Conservation (phyloP, 768 basidiomycete species). For the Leucocoprinus birnbaumii region DNA sequence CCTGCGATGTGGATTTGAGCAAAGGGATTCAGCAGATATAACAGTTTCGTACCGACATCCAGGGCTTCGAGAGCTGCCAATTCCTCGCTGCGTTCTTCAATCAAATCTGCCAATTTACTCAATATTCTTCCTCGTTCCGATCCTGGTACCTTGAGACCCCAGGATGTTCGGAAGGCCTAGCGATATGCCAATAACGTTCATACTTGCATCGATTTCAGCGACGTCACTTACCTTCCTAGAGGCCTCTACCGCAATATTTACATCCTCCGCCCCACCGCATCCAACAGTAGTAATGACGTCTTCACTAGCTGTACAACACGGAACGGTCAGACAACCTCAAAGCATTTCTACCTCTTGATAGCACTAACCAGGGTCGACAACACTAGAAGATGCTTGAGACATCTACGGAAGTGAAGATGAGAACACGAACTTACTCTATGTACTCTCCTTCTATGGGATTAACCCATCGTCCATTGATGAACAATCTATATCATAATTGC, state of each 20-base stretch:
- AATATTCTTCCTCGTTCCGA: constrained; percentile 51
- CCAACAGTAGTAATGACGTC: constrained; percentile 55
- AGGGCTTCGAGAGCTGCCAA: constrained; percentile 74
- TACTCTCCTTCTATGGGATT: constrained; percentile 48
- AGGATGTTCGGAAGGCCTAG: constrained; percentile 48
- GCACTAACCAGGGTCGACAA: constrained; percentile 51
- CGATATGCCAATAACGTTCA: neutral
- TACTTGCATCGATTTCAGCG: too few relatives aligned
- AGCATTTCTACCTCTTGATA: neutral
- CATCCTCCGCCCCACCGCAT: constrained; percentile 63
- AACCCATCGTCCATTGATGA: constrained; percentile 67
- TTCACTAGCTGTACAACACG: constrained; percentile 48
- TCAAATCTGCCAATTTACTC: constrained; percentile 57
- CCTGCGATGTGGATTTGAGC: constrained; percentile 28
- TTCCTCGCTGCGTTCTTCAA: constrained; percentile 60
- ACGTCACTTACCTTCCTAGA: constrained; percentile 46
- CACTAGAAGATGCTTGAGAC: constrained; percentile 27
- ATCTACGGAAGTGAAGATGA: constrained; percentile 1
- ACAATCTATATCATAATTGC: constrained; percentile 41
- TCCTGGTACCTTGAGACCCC: constrained; percentile 66
- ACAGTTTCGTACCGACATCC: constrained; percentile 48
- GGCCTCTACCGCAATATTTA: constrained; percentile 71
- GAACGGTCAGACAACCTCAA: neutral
- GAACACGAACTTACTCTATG: constrained; percentile 58
- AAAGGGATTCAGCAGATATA: neutral